Conservation (phyloP, 2,329 filamentous ascomycete genomes). For the Daldinia sp. region DNA sequence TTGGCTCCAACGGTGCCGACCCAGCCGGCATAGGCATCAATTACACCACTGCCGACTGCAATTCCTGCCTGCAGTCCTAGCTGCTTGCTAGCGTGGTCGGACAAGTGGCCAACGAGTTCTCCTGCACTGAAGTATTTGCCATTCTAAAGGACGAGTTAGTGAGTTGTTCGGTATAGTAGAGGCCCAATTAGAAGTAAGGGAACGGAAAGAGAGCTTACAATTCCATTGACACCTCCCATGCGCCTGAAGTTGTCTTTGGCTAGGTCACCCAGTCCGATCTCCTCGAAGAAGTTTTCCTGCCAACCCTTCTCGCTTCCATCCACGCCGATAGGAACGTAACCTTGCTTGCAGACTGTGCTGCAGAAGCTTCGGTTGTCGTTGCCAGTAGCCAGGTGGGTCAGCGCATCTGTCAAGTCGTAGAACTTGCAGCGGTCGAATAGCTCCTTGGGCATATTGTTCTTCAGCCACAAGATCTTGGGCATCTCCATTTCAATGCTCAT, state of each 20-base stretch:
- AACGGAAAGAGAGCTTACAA: slow-evolving; percentile 72
- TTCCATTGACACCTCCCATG: slow-evolving; percentile 92
- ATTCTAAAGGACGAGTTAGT: slow-evolving; percentile 66
- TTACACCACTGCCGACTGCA: slow-evolving; percentile 93
- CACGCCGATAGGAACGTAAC: slow-evolving; percentile 94
- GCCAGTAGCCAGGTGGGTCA: slow-evolving; percentile 93
- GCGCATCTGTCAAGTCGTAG: slow-evolving; percentile 90
- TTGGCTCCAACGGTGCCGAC: slow-evolving; percentile 99
- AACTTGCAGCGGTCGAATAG: slow-evolving; percentile 95
- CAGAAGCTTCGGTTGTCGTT: slow-evolving; percentile 93
- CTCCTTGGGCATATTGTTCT: slow-evolving; percentile 95
- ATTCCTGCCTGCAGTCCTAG: slow-evolving; percentile 88
- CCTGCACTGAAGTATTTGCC: slow-evolving; percentile 91
- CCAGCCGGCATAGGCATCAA: slow-evolving; percentile 98
- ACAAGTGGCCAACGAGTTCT: slow-evolving; percentile 86
- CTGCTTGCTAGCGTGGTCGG: slow-evolving; percentile 81
- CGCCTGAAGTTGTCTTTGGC: slow-evolving; percentile 87
- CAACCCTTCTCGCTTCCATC: slow-evolving; percentile 97
- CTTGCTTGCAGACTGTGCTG: slow-evolving; percentile 96
- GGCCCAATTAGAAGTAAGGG: slow-evolving; percentile 44
- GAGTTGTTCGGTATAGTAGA: slow-evolving; percentile 33
- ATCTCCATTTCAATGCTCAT: slow-evolving; percentile 99
- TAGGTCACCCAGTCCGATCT: slow-evolving; percentile 87
- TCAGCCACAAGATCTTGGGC: slow-evolving; percentile 96
- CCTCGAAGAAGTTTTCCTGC: slow-evolving; percentile 91